These are phyloP conservation scores for Tulasnella sp. DNA, from an alignment of 768 basidiomycete species.

Conservation along the genomic window DNA sequence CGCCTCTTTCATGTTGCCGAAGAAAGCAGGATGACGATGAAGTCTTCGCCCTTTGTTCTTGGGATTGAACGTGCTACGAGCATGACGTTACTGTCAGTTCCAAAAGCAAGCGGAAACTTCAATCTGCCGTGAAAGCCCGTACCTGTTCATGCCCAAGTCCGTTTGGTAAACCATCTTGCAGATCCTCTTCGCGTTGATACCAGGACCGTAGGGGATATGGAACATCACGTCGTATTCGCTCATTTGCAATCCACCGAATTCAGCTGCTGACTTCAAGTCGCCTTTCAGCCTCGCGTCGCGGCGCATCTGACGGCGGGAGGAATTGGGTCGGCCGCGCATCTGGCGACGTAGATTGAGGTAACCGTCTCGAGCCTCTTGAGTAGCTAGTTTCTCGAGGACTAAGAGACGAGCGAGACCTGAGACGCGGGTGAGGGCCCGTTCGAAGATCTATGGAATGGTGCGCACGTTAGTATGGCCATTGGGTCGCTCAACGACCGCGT, in stretches of 20 bases:
- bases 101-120: neutral
- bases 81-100: neutral
- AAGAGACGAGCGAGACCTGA: constrained; percentile 60
- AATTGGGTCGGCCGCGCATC: constrained; percentile 50
- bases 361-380: constrained; percentile 44
- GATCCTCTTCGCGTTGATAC: constrained; percentile 55
- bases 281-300: constrained; percentile 49
- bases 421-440: constrained; percentile 55
- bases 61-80: constrained; percentile 54
- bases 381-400: constrained; percentile 55
- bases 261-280: constrained; percentile 50
- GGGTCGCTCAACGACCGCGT: neutral
- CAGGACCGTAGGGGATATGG: constrained; percentile 61
- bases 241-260: constrained; percentile 49
- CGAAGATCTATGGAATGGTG: constrained; percentile 48
- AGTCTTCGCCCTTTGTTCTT: constrained; percentile 58
- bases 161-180: constrained; percentile 58
- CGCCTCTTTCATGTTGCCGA: constrained; percentile 55
- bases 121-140: neutral
- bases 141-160: constrained; percentile 37
- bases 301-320: constrained; percentile 35
- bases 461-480: neutral
- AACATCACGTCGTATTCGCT: constrained; percentile 57
- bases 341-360: constrained; percentile 51
- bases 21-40: constrained; percentile 63